A percentile compares a stretch with the other conserved stretches of the same genome.
Evolutionary conservation across 2,329 filamentous ascomycete genomes (phyloP).

Genomic region (Fusarium metavorans): DNA sequence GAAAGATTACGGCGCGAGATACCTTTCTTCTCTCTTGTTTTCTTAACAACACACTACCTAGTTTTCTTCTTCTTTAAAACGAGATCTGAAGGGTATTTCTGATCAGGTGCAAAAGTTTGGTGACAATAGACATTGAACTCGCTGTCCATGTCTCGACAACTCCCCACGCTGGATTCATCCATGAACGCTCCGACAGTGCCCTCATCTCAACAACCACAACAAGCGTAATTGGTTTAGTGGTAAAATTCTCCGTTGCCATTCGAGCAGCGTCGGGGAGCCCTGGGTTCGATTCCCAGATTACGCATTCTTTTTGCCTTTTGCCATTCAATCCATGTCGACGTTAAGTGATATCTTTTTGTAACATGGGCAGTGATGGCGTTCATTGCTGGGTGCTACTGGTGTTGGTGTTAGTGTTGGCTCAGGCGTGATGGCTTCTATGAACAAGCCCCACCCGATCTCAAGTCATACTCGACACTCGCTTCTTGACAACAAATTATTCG

Average conservation of each 20-base stretch:
- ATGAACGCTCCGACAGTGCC: background rate
- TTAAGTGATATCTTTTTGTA: background rate
- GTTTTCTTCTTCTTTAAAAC: slow-evolving; percentile 8
- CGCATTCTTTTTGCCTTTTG: slow-evolving; percentile 3
- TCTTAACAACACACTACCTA: slow-evolving; percentile 16
- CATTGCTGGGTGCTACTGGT: background rate
- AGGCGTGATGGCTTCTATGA: background rate
- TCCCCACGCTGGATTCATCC: background rate
- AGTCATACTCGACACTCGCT: background rate
- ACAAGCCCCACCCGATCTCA: background rate
- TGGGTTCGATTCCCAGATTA: background rate
- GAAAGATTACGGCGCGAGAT: slow-evolving; percentile 39
- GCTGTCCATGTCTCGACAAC: background rate
- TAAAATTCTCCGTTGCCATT: background rate
- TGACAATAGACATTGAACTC: slow-evolving; percentile 10
- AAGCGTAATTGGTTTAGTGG: background rate
- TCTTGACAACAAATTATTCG: background rate
- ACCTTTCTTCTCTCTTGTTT: slow-evolving; percentile 37
- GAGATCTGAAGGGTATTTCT: slow-evolving; percentile 4
- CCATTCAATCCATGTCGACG: background rate
- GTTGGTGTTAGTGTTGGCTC: background rate
- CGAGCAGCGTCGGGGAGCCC: background rate
- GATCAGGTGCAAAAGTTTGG: background rate
- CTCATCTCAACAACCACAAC: background rate
- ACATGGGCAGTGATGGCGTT: background rate